phyloP scores from a whole-genome alignment of 257 asterid genomes.

The Nicotiana paniculata region DNA sequence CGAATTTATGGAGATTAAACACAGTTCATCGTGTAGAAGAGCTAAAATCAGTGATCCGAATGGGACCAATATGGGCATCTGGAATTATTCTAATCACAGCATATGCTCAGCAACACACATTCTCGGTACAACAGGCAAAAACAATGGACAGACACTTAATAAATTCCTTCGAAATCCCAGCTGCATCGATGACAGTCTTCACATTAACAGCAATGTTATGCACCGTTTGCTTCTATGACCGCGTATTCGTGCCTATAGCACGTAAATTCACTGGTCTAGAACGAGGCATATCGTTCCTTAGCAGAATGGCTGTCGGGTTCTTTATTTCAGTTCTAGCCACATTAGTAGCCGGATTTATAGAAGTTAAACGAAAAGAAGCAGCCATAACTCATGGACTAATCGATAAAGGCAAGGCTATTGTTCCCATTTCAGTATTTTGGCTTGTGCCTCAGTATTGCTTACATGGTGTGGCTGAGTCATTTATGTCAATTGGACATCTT shows the following conservation, averaged over 20 bases:
- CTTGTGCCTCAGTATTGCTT: constrained; percentile 62
- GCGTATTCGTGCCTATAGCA: constrained; percentile 50
- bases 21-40: constrained; percentile 90
- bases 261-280: constrained; percentile 62
- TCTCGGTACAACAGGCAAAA: constrained; percentile 73
- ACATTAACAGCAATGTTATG: constrained; percentile 55
- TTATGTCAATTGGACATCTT: constrained; percentile 75
- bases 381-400: constrained; percentile 40
- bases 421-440: constrained; percentile 74
- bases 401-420: constrained; percentile 27
- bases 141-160: constrained; percentile 75
- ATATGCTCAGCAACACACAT: constrained; percentile 71
- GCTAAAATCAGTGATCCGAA: constrained; percentile 62
- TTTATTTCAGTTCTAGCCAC: constrained; percentile 53
- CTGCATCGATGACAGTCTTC: constrained; percentile 79
- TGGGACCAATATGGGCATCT: constrained; percentile 97
- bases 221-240: constrained; percentile 61
- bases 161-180: constrained; percentile 52
- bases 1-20: constrained; percentile 58
- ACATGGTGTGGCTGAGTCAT: constrained; percentile 82
- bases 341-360: constrained; percentile 59
- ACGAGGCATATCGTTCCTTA: constrained; percentile 67
- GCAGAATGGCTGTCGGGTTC: constrained; percentile 71
- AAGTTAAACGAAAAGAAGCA: constrained; percentile 44
- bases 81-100: constrained; percentile 80